Conservation (phyloP, 345 rosid genomes). For the Bruguiera parviflora region DNA sequence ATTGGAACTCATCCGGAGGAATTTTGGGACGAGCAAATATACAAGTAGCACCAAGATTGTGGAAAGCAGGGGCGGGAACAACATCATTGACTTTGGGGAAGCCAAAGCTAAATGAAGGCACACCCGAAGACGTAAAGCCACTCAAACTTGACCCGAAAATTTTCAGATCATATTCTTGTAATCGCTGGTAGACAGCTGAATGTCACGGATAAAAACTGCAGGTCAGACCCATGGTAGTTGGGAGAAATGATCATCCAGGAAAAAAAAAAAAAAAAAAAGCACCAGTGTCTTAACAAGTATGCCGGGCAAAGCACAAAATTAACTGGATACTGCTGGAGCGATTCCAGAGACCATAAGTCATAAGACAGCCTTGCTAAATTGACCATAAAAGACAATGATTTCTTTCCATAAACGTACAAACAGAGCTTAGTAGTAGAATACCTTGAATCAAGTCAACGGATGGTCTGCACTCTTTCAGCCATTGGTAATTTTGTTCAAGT, state of each 20-base stretch:
- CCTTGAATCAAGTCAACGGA: constrained; percentile 60
- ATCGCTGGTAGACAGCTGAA: constrained; percentile 53
- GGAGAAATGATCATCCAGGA: too few species aligned
- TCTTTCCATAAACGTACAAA: background rate
- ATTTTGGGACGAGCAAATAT: constrained; percentile 47
- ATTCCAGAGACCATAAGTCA: background rate
- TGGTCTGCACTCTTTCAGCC: constrained; percentile 92
- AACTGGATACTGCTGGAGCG: too few species aligned
- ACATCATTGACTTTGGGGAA: constrained; percentile 48
- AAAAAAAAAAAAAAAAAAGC: too few species aligned
- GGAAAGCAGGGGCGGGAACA: constrained; percentile 51
- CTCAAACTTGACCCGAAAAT: constrained; percentile 37
- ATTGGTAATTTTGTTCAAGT: constrained; percentile 69
- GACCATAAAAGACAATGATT: background rate
- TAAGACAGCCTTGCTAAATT: background rate
- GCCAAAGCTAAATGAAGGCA: constrained; percentile 62
- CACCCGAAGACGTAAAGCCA: constrained; percentile 28
- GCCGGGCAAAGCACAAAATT: background rate
- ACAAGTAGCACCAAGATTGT: constrained; percentile 41
- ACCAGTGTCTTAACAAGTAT: too few species aligned
- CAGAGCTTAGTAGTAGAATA: constrained; percentile 13
- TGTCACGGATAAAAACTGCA: constrained; percentile 6
- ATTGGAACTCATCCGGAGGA: constrained; percentile 63
- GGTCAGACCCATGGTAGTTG: background rate
- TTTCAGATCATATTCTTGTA: constrained; percentile 54